Base-by-base conservation (phyloP, 208 protist species). In the Crithidia bombi region DNA sequence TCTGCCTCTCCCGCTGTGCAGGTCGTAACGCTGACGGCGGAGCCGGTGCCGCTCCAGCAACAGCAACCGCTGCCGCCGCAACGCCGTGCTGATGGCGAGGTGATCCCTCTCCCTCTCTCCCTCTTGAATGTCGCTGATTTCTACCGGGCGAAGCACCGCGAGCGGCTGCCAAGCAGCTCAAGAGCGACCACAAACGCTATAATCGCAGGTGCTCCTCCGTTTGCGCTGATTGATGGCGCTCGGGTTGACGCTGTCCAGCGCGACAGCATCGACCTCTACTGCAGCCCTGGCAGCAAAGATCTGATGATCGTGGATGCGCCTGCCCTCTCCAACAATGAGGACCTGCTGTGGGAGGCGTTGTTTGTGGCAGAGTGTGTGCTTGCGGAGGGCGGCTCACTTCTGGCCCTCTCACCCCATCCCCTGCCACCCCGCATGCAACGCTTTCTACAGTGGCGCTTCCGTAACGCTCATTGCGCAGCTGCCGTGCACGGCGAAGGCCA, bases 391-490 rank as follows among this genome's bases (percentile, higher is more conserved):
- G 71, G 71, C 5, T 26, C 46, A 33, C 54, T 77, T 30, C 55
- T 77, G 26, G 43, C 54, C 3, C 3, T 66, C 25, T 65, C 64
- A 19, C 71, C 64, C 5, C 64, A 69, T 28, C 19, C 46, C 43
- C 47, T 71, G 25, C 47, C 73, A 14, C 25, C 14, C 3, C 65
- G 61, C 15, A 33, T 79, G 43, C 59, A 46, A 3, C 41, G 36
- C 25, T 79, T 74, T 57, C 15, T 74, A 46, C 46, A 67, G 41
- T 79, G 73, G 73, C 73, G 73, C 23, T 79, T 79, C 38, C 55
- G 35, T 21, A 47, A 32, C 21, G 14, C 58, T 23, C 32, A 58
- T 17, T 78, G 44, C 57, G 65, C 43, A 3, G 26, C 65, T 1
- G 46, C 23, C 36, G 11, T 41, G 9, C 38, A 38, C 26, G 70